phyloP scores from a whole-genome alignment of 2,329 filamentous ascomycete species.

The Verticillium longisporum region DNA sequence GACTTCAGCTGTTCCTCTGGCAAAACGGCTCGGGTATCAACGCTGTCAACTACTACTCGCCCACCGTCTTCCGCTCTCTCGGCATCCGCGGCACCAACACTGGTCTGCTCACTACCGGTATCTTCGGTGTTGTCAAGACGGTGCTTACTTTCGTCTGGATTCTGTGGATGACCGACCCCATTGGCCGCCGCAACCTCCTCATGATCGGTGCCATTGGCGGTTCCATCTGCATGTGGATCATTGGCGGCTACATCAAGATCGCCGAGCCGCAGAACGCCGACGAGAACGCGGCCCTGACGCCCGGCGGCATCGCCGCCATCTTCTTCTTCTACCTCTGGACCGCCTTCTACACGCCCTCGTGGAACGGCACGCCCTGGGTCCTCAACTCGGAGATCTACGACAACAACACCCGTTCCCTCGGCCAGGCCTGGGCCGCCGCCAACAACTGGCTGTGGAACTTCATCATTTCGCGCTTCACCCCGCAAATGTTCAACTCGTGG shows the following conservation, averaged over 20 bases:
- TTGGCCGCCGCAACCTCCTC: conserved; percentile 49
- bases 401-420: conserved; percentile 41
- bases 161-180: conserved; percentile 58
- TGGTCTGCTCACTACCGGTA: conserved; percentile 56
- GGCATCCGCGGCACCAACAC: conserved; percentile 38
- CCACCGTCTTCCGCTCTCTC: conserved; percentile 56
- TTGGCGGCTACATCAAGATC: conserved; percentile 48
- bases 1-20: conserved; percentile 59
- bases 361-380: conserved; percentile 73
- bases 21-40: conserved; percentile 71
- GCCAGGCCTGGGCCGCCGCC: conserved; percentile 64
- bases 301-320: conserved; percentile 49
- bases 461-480: conserved; percentile 60
- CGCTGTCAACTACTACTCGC: conserved; percentile 70
- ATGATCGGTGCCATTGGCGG: conserved; percentile 55
- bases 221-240: conserved; percentile 53
- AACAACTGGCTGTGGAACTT: conserved; percentile 73
- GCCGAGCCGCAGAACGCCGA: conserved; percentile 23
- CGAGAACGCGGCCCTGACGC: conserved; percentile 22
- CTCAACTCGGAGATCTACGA: conserved; percentile 60
- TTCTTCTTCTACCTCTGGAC: conserved; percentile 74
- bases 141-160: conserved; percentile 62
- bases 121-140: conserved; percentile 74
- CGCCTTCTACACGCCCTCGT: conserved; percentile 63
- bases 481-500: conserved; percentile 54